phyloP scores from a whole-genome alignment of 805 yeast genomes.

The Spathaspora boniae region DNA sequence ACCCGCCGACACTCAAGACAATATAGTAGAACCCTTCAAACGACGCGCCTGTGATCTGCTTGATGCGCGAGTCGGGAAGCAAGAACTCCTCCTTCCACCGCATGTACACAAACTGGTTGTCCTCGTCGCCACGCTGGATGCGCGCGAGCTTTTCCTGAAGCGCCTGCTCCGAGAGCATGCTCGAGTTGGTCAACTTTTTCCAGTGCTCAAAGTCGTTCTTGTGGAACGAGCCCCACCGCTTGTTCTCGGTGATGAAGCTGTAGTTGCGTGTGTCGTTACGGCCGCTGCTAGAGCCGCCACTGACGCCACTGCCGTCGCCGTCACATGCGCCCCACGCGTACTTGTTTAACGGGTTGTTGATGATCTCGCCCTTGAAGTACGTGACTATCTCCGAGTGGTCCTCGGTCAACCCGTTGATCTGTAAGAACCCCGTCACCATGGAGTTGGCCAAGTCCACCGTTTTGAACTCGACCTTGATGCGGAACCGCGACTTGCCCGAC shows the following conservation, averaged over 20 bases:
- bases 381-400: conserved; percentile 64
- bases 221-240: conserved; percentile 50
- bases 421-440: conserved; percentile 54
- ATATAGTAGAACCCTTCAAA: conserved; percentile 92
- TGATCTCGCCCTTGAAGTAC: conserved; percentile 68
- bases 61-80: conserved; percentile 72
- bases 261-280: conserved; percentile 22
- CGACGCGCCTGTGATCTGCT: conserved; percentile 67
- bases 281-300: too few species aligned
- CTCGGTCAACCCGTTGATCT: conserved; percentile 63
- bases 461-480: conserved; percentile 65
- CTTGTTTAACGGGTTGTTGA: conserved; percentile 44
- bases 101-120: conserved; percentile 59
- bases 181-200: conserved; percentile 45
- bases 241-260: conserved; percentile 57
- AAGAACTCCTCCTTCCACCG: conserved; percentile 92
- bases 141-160: conserved; percentile 23
- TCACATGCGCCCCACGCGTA: conserved; percentile 21
- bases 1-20: conserved; percentile 63
- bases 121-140: conserved; percentile 29
- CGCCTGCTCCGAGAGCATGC: conserved; percentile 41
- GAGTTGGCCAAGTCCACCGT: conserved; percentile 61
- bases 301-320: background rate
- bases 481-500: conserved; percentile 61
- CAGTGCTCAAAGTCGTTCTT: conserved; percentile 48